Evolutionary conservation across 257 asterid species (phyloP), one percentile per base, ranked within the genome.

Genomic region (Solanum chilense): DNA sequence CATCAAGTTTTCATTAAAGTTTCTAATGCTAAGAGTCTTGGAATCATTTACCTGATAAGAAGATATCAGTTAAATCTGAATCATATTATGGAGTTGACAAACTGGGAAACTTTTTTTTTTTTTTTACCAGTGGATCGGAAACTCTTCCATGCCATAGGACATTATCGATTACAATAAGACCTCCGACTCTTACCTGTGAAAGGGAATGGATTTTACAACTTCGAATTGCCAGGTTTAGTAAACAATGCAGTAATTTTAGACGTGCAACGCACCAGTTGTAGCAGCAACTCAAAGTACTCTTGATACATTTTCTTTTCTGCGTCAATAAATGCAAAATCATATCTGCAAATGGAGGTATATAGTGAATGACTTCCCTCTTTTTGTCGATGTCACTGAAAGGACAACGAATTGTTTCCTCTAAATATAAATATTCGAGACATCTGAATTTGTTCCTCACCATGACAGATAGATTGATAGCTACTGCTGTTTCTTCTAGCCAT

Each of bases 61-160:
- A 41, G 18, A 52, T 45, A 62, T 39, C 23, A 23, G 58, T 93
- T 60, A 84, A 84, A 42, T 3, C 45, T 18, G 74, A 60, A 47
- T 16, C 49, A 83, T 21, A 20, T 27, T 15, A 25, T 11, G 27
- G 73, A 64, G 18, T 85, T 27, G 60, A 76, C 33, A 45, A 86
- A 37, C 81, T 33, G 9, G n/a, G 45, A 44, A 42, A 25, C 7
- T 37, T 12, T 73, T 41, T 86, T 18, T 86, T 18, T 37, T 35
- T 1, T 35, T 64, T 87, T 80, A 94, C 98, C 94, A 93, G 93
- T 47, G 97, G 98, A 92, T 97, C 98, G 2, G 98, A 97, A 89
- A 95, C 98, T 90, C 94, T 93, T 86, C 99, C 99, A 42, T 95
- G 96, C 99, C 99, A 95, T 64, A 95, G 96, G 86, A 97, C 99